These are phyloP conservation scores for Myxozyma kluyveri DNA, from an alignment of 805 yeast genomes.

Conservation along the genomic window DNA sequence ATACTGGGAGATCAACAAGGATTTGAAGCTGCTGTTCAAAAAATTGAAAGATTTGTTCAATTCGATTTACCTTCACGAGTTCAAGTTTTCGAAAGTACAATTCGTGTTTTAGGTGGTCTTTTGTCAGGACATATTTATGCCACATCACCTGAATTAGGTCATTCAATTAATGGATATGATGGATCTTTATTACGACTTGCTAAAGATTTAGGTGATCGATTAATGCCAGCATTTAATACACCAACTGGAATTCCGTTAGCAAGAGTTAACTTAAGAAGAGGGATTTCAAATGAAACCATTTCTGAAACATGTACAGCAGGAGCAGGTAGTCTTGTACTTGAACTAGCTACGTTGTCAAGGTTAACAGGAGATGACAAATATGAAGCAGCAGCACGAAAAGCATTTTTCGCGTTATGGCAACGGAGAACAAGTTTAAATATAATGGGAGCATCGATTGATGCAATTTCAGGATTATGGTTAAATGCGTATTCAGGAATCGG, in stretches of 20 bases:
- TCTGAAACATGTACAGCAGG: constrained; percentile 84
- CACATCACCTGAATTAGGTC: constrained; percentile 47
- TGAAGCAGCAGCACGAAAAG: constrained; percentile 56
- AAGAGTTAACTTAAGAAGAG: constrained; percentile 63
- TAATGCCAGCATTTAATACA: constrained; percentile 69
- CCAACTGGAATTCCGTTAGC: constrained; percentile 69
- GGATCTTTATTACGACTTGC: constrained; percentile 74
- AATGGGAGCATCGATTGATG: constrained; percentile 75
- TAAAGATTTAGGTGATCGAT: constrained; percentile 66
- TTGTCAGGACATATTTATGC: constrained; percentile 76
- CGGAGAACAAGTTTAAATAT: constrained; percentile 59
- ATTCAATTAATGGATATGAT: constrained; percentile 50
- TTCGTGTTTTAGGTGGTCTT: constrained; percentile 78
- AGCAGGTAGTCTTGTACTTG: constrained; percentile 78
- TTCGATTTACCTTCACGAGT: constrained; percentile 68
- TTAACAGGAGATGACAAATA: constrained; percentile 73
- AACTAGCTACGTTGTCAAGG: constrained; percentile 69
- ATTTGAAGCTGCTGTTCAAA: constrained; percentile 48
- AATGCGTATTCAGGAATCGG: constrained; percentile 75
- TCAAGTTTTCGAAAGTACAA: constrained; percentile 85
- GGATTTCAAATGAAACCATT: constrained; percentile 40
- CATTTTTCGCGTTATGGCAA: constrained; percentile 71
- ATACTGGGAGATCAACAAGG: constrained; percentile 56
- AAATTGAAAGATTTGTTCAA: constrained; percentile 43
- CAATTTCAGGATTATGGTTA: constrained; percentile 53